Evolutionary conservation across 257 asterid genomes (phyloP), one percentile per base, ranked within the genome.

Genomic region (Mitragyna speciosa): DNA sequence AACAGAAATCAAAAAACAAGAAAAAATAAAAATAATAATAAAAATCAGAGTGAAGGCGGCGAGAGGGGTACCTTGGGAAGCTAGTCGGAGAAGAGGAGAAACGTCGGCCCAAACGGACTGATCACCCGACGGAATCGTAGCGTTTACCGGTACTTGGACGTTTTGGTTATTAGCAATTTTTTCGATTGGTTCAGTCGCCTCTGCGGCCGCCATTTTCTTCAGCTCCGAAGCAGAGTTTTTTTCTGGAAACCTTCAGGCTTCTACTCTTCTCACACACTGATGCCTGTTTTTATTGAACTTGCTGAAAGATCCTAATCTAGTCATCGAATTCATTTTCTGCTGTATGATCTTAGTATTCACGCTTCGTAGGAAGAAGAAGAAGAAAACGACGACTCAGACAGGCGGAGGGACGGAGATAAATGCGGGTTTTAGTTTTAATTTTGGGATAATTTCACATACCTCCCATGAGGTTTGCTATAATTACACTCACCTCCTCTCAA

Each of bases 61-160:
- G 61, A 52, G 61, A 80, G 30, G 83, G 76, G 69, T 14, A 95
- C 99, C 99, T 82, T 82, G 73, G 87, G 96, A 90, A 47, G 97
- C 97, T 70, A 84, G 92, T 28, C 81, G 85, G 49, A 96, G 85
- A 75, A 96, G 90, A 75, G 92, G 49, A 26, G 98, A 96, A 78
- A 89, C 92, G 73, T 96, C 98, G 30, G 87, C 89, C 98, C 98
- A 92, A 73, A 87, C 93, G 68, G 95, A 82, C 78, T 90, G 96
- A 86, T 86, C 89, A 67, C 86, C 92, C 72, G 94, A 88, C 76
- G 96, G 91, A 70, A 93, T 86, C 56, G 93, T 88, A 86, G 96
- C 89, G 78, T 76, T 86, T 79, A 81, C 15, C 52, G 89, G 88
- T 48, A 68, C 83, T 73, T 82, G 72, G 28, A 54, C 77, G 69